These are phyloP conservation scores for Suillus decipiens DNA, from an alignment of 768 basidiomycete species.

Conservation along the genomic window DNA sequence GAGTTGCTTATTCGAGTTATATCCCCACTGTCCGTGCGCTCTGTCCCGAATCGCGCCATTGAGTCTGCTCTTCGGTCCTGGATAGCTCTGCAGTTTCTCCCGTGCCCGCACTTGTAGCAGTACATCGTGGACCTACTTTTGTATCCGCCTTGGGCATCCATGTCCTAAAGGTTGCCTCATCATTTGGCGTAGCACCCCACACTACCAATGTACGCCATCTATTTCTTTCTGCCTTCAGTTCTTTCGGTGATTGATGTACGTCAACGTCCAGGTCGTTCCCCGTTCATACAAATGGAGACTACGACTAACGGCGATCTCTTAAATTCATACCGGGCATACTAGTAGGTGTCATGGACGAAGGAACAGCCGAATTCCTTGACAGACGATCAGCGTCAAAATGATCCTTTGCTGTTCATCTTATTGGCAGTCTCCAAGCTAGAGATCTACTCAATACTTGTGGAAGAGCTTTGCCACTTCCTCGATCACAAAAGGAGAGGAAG, in stretches of 20 bases:
- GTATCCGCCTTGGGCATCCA: slow-evolving; percentile 33
- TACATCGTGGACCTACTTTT: slow-evolving; percentile 34
- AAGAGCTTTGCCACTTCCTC: slow-evolving; percentile 69
- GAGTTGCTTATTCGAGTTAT: no score
- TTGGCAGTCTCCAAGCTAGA: slow-evolving; percentile 96
- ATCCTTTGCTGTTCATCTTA: slow-evolving; percentile 90
- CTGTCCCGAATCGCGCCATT: slow-evolving; percentile 9
- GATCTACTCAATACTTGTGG: slow-evolving; percentile 94
- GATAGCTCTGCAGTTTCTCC: slow-evolving; percentile 23
- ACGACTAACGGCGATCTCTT: slow-evolving; percentile 95
- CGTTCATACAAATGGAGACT: slow-evolving; percentile 98
- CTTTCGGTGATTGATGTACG: neutral
- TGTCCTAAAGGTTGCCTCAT: slow-evolving; percentile 13
- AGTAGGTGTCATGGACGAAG: slow-evolving; percentile 81
- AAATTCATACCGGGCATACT: slow-evolving; percentile 99
- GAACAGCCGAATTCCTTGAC: slow-evolving; percentile 93
- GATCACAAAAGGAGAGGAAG: slow-evolving; percentile 77
- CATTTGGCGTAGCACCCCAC: slow-evolving; percentile 21
- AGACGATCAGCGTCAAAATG: slow-evolving; percentile 83
- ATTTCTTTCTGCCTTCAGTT: neutral
- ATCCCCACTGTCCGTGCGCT: no score
- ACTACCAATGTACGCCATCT: slow-evolving; percentile 37
- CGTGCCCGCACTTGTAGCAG: slow-evolving; percentile 18
- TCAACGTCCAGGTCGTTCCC: slow-evolving; percentile 61
- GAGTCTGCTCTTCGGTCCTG: slow-evolving; percentile 21